Percentiles rank a stretch among this genome's conserved stretches.
phyloP scores from a whole-genome alignment of 2,329 filamentous ascomycete genomes.

The Camillea tinctor region DNA sequence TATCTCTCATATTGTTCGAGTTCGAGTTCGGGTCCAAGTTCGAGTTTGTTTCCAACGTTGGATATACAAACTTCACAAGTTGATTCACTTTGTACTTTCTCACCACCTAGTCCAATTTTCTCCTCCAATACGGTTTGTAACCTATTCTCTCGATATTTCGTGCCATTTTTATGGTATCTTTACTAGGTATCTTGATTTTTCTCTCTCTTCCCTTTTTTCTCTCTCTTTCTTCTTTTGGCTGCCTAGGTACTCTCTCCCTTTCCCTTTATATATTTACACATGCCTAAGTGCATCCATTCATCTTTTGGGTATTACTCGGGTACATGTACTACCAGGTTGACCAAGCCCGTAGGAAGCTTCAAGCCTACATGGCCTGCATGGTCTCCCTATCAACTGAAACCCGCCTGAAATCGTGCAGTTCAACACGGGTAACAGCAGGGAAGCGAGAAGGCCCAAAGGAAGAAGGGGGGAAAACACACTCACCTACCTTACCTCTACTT shows the following conservation, averaged over 20 bases:
- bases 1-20: no score
- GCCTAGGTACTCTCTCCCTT: no score
- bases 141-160: no score
- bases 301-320: not conserved
- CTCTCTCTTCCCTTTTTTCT: not conserved
- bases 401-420: not conserved
- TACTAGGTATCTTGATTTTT: not conserved
- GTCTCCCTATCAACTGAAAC: not conserved
- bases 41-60: not conserved
- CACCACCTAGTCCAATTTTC: no score
- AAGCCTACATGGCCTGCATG: not conserved
- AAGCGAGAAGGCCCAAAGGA: not conserved
- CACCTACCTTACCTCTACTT: not conserved
- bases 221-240: not conserved
- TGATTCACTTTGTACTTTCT: not conserved
- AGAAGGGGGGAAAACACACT: not conserved
- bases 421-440: not conserved
- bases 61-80: not conserved
- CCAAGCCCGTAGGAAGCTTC: not conserved
- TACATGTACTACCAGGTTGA: not conserved
- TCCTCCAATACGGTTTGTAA: no score
- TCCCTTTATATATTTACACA: not conserved
- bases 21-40: no score
- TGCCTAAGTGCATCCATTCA: not conserved
- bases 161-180: no score